Evolutionary conservation across 306 rosid genomes (phyloP).

Genomic region (Vigna reflexopilosa): DNA sequence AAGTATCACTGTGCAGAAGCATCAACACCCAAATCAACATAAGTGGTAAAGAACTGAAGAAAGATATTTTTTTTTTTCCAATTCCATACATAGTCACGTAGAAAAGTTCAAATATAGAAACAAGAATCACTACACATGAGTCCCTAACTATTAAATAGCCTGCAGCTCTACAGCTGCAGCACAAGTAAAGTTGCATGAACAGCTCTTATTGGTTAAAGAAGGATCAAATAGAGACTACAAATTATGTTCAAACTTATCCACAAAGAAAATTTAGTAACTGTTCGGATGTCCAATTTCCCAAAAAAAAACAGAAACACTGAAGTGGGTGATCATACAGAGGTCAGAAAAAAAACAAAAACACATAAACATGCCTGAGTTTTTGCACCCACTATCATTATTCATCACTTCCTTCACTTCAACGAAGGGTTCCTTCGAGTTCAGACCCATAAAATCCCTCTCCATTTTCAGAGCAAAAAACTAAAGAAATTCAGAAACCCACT

Average conservation of each 20-base stretch:
- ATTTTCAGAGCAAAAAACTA: slow-evolving; percentile 46
- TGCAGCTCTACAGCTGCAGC: slow-evolving; percentile 31
- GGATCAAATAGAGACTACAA: not conserved
- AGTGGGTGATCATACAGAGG: not conserved
- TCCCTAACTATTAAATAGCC: slow-evolving; percentile 3
- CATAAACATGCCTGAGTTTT: slow-evolving; percentile 56
- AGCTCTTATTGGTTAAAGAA: not conserved
- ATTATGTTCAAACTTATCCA: not conserved
- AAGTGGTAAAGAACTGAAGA: slow-evolving; percentile 11
- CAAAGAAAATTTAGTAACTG: slow-evolving; percentile 28
- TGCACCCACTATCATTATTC: slow-evolving; percentile 51
- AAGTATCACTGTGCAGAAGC: not conserved
- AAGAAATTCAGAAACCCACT: slow-evolving; percentile 27
- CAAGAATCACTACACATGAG: slow-evolving; percentile 4
- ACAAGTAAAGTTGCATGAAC: slow-evolving; percentile 2
- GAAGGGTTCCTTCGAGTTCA: slow-evolving; percentile 58
- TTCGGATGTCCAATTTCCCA: not conserved
- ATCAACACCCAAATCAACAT: slow-evolving; percentile 34
- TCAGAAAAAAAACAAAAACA: too few species aligned
- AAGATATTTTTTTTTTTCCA: not conserved
- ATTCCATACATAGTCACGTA: slow-evolving; percentile 1
- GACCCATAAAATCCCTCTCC: slow-evolving; percentile 93
- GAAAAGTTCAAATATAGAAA: slow-evolving; percentile 4
- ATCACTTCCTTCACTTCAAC: slow-evolving; percentile 59
- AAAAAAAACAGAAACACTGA: not conserved